Conservation (phyloP, 1,284 basidiomycete genomes). For the Austropuccinia psidii region DNA sequence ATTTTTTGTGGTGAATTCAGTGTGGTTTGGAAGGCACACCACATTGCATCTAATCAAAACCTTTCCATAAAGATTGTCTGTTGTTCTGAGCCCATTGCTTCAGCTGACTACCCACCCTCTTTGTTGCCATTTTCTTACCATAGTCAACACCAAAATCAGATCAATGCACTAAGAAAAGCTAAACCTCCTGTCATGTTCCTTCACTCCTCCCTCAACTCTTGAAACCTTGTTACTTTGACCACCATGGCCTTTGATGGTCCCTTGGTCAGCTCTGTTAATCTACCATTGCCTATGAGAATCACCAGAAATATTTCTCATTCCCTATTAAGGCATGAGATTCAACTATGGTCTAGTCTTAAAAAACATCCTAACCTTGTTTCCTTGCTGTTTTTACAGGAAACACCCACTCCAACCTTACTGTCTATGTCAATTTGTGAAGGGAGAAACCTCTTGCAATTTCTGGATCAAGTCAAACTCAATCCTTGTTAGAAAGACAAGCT, state of each 20-base stretch:
- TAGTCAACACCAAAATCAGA: too few relatives aligned
- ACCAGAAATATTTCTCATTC: conserved; percentile 51
- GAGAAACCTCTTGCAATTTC: conserved; percentile 74
- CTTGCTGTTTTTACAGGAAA: conserved; percentile 63
- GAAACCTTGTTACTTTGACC: conserved; percentile 28
- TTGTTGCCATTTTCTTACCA: too few relatives aligned
- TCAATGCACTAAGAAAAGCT: not conserved
- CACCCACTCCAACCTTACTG: conserved; percentile 66
- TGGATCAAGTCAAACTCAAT: conserved; percentile 51
- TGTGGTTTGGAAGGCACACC: conserved; percentile 65
- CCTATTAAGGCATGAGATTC: conserved; percentile 64
- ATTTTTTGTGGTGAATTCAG: conserved; percentile 80
- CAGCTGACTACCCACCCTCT: not conserved
- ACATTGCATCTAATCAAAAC: conserved; percentile 58
- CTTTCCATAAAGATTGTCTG: conserved; percentile 74
- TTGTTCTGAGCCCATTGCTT: conserved; percentile 36
- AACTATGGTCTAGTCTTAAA: conserved; percentile 65
- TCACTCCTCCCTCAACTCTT: conserved; percentile 37
- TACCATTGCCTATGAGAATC: conserved; percentile 50
- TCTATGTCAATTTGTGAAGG: conserved; percentile 74
- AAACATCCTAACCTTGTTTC: conserved; percentile 65
- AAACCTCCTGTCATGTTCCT: not conserved
- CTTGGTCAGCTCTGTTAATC: conserved; percentile 53
- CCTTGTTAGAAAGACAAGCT: conserved; percentile 5
- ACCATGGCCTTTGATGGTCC: conserved; percentile 42